Evolutionary conservation across 1,139 yeast genomes (phyloP), one percentile per base, ranked within the genome.

Genomic region (Candida gigantensis): DNA sequence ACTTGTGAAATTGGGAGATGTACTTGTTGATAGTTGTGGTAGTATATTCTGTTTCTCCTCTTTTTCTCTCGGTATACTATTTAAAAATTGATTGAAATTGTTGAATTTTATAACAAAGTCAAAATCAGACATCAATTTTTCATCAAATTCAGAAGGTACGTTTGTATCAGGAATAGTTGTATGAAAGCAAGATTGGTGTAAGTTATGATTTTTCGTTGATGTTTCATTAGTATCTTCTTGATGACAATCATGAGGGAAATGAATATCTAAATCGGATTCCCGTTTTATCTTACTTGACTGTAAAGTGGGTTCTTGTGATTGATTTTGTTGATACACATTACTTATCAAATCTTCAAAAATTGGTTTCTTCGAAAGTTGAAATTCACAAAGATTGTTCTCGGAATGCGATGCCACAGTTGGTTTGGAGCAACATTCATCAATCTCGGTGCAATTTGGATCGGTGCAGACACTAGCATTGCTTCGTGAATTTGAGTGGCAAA

Each of bases 141-240:
- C 53, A 3, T 45, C 34, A 10, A 42, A 41, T 6, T 41, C 24
- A 3, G 34, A n/a, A 3, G 34, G 26, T n/a, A 38, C 5, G 28
- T 20, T 19, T 5, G 39, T 24, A 16, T 34, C 44, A 6, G 72
- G 70, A 9, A 71, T 62, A 20, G 64, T 65, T 3, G 76, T 67
- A 41, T 71, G 76, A 44, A 71, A 71, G 43, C 72, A 69, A 4
- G 75, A 68, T 48, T 70, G 73, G 41, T 70, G 75, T n/a, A 62
- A 50, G 39, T 61, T 60, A 36, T 57, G 60, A 25, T 44, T 45
- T 11, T 39, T 35, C 2, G 33, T 19, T 14, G 50, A 33, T 25
- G 13, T 11, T 10, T 36, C 40, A 8, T 32, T 32, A n/a, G 32
- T 36, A 30, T 42, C 44, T 32, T 39, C 42, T 4, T 43, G 62